Percentiles rank a stretch among this genome's conserved stretches.
These are phyloP conservation scores for Lachnellula occidentalis DNA, from an alignment of 2,329 filamentous ascomycete species.

Conservation along the genomic window DNA sequence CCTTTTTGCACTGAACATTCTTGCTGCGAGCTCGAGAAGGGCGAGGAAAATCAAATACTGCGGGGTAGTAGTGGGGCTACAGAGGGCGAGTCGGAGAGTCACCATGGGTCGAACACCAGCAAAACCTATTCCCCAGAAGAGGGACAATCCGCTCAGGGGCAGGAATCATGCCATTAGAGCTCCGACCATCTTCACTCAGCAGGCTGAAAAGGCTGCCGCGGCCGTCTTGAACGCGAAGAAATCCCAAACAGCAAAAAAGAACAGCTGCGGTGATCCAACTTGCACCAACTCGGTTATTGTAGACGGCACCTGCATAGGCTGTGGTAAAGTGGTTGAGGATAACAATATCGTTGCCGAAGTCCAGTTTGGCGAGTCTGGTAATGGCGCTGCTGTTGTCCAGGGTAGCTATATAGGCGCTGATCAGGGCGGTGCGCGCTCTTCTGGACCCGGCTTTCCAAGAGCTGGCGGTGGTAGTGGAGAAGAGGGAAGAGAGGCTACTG, in stretches of 20 bases:
- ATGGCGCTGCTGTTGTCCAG: constrained; percentile 83
- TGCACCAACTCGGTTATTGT: constrained; percentile 57
- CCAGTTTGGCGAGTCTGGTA: constrained; percentile 80
- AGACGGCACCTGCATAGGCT: constrained; percentile 71
- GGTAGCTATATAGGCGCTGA: constrained; percentile 83
- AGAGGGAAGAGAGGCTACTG: constrained; percentile 54
- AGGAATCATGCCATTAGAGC: constrained; percentile 15
- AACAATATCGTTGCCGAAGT: constrained; percentile 90
- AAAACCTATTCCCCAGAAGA: constrained; percentile 2
- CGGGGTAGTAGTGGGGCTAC: constrained; percentile 4
- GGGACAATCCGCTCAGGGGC: constrained; percentile 18
- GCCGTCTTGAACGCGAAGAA: constrained; percentile 2
- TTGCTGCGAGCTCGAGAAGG: not conserved
- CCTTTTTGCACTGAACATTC: not conserved
- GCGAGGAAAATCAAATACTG: not conserved
- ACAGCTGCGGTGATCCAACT: constrained; percentile 33
- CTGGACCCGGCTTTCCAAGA: constrained; percentile 57
- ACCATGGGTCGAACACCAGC: constrained; percentile 3
- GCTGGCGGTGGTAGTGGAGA: constrained; percentile 46
- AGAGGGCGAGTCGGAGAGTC: not conserved
- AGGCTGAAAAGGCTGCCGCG: constrained; percentile 9
- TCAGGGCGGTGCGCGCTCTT: constrained; percentile 54
- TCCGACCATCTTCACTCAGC: constrained; percentile 16
- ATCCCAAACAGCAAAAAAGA: not conserved
- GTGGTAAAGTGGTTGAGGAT: constrained; percentile 78